These are phyloP conservation scores for Tulasnella sp. DNA, from an alignment of 768 basidiomycete species.

Conservation along the genomic window DNA sequence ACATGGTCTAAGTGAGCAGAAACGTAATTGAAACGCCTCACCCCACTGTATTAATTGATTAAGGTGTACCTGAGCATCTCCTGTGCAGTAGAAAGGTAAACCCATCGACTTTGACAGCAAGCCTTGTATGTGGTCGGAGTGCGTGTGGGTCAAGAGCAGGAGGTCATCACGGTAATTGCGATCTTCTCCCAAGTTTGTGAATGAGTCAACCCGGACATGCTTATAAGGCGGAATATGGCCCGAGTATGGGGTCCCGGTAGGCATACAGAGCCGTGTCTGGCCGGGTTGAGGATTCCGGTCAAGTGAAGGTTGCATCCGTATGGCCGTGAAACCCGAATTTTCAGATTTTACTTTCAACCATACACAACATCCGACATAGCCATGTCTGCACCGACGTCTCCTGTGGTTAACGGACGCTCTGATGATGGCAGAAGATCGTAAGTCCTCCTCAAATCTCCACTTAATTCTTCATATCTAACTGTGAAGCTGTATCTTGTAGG, in stretches of 20 bases:
- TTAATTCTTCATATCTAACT: background rate
- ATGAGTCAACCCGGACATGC: slow-evolving; percentile 76
- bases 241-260: slow-evolving; percentile 62
- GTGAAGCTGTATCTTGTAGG: slow-evolving; percentile 30
- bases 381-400: slow-evolving; percentile 4
- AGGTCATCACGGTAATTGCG: slow-evolving; percentile 29
- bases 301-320: no score
- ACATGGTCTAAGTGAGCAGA: slow-evolving; percentile 40
- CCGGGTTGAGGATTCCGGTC: background rate
- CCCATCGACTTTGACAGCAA: slow-evolving; percentile 65
- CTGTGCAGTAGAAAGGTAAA: slow-evolving; percentile 61
- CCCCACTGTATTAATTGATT: no score
- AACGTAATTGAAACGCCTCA: background rate
- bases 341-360: background rate
- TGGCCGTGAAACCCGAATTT: no score
- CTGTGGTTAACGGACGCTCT: background rate
- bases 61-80: slow-evolving; percentile 49
- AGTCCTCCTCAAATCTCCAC: background rate
- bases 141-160: slow-evolving; percentile 80
- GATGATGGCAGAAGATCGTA: slow-evolving; percentile 13
- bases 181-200: slow-evolving; percentile 36
- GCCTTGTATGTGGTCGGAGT: slow-evolving; percentile 77
- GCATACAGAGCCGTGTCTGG: slow-evolving; percentile 38
- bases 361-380: background rate
- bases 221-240: slow-evolving; percentile 67